Evolutionary conservation across 2,329 filamentous ascomycete genomes (phyloP).

Genomic region (Diaporthe longicolla): DNA sequence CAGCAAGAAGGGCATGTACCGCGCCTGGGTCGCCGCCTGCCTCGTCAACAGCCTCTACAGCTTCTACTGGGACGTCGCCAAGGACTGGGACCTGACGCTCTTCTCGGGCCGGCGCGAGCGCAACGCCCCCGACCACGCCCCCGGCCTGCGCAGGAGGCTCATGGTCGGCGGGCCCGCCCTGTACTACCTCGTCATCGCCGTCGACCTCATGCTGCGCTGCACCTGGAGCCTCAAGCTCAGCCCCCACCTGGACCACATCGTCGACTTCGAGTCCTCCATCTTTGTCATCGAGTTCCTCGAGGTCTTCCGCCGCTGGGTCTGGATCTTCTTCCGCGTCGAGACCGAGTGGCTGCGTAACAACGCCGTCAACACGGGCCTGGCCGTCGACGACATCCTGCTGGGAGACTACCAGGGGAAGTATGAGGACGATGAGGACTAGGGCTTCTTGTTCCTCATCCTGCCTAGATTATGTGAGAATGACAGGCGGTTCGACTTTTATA

Average conservation of each 20-base stretch:
- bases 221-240: conserved; percentile 93
- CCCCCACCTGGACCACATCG: conserved; percentile 84
- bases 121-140: conserved; percentile 76
- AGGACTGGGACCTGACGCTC: conserved; percentile 95
- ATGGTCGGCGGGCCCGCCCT: conserved; percentile 76
- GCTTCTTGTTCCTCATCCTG: conserved; percentile 21
- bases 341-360: conserved; percentile 84
- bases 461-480: conserved; percentile 8
- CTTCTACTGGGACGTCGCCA: conserved; percentile 98
- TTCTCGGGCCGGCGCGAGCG: conserved; percentile 74
- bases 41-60: conserved; percentile 90
- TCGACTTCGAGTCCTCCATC: conserved; percentile 89
- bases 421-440: conserved; percentile 68
- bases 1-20: conserved; percentile 62
- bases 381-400: conserved; percentile 80
- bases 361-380: conserved; percentile 65
- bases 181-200: conserved; percentile 85
- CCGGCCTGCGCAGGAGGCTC: conserved; percentile 81
- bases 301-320: conserved; percentile 91
- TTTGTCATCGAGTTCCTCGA: conserved; percentile 91
- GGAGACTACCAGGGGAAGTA: conserved; percentile 78
- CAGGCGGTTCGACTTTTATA: conserved; percentile 20
- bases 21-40: conserved; percentile 79
- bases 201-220: conserved; percentile 87
- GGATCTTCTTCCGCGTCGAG: conserved; percentile 97